Conservation (phyloP, 306 rosid species). For the Rosa lucieae region DNA sequence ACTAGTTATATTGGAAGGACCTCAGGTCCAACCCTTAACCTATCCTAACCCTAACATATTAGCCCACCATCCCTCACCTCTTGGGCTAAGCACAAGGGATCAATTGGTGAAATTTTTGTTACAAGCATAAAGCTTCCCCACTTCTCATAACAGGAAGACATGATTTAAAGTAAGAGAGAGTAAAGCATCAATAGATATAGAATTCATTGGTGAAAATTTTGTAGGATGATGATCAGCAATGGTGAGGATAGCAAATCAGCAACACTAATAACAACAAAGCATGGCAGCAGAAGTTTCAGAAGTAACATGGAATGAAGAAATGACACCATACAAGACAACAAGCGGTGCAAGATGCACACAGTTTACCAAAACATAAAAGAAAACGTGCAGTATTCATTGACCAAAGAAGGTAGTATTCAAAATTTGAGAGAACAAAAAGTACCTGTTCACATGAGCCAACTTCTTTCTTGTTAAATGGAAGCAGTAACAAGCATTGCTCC, state of each 20-base stretch:
- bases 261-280: background rate
- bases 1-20: background rate
- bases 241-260: background rate
- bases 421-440: conserved; percentile 17
- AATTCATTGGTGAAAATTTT: background rate
- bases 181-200: background rate
- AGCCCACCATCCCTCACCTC: background rate
- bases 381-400: background rate
- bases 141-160: background rate
- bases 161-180: background rate
- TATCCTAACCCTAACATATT: background rate
- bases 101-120: background rate
- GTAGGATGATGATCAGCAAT: no score
- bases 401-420: background rate
- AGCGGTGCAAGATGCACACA: background rate
- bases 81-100: background rate
- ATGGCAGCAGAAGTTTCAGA: background rate
- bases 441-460: conserved; percentile 57
- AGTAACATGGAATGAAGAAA: background rate
- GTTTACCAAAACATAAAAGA: conserved; percentile 7
- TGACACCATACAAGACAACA: background rate
- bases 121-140: background rate
- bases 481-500: conserved; percentile 70
- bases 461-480: conserved; percentile 68
- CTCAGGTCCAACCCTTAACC: background rate